Conservation (phyloP, 2,329 filamentous ascomycete genomes). For the Metarhizium guizhouense region DNA sequence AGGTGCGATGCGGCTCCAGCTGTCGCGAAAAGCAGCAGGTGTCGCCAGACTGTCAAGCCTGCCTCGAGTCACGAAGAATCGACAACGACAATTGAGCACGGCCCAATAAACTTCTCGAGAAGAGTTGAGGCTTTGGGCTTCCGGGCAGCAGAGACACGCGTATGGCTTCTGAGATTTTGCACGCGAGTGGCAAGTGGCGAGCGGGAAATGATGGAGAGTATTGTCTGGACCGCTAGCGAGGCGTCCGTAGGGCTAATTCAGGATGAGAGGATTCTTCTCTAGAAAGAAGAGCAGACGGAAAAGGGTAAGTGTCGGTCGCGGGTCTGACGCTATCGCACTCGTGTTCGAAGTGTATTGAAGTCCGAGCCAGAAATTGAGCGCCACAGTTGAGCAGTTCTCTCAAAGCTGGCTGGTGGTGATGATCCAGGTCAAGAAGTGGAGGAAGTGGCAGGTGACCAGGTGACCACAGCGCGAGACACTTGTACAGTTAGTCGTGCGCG, state of each 20-base stretch:
- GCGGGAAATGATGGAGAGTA: not conserved
- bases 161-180: not conserved
- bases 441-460: conserved; percentile 2
- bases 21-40: conserved; percentile 2
- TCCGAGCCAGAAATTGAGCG: not conserved
- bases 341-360: not conserved
- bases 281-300: not conserved
- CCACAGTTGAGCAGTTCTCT: not conserved
- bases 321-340: not conserved
- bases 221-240: not conserved
- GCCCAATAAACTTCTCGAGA: not conserved
- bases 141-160: not conserved
- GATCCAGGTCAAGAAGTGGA: not conserved
- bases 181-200: not conserved
- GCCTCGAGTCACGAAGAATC: not conserved
- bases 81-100: not conserved
- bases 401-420: not conserved
- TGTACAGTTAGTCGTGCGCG: not conserved
- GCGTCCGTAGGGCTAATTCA: not conserved
- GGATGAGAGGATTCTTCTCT: not conserved
- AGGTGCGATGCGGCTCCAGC: conserved; percentile 1
- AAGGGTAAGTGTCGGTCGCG: not conserved
- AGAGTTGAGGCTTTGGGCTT: not conserved
- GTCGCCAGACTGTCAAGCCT: conserved; percentile 3
- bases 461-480: conserved; percentile 3